phyloP scores from a whole-genome alignment of 495 filamentous ascomycete species.

The Hypoxylon crocopeplum region DNA sequence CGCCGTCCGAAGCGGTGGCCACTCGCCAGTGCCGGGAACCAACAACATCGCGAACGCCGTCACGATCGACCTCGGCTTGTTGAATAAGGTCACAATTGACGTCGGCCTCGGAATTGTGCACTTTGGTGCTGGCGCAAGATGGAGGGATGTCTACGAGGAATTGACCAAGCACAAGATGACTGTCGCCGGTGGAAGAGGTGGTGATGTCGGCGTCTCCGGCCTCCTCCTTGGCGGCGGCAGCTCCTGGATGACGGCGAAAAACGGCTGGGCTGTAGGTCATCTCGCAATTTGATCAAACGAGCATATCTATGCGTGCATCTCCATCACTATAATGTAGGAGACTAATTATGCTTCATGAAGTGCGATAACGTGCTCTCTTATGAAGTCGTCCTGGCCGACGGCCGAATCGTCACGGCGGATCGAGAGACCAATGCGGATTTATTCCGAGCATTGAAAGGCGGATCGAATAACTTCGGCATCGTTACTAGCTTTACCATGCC shows the following conservation, averaged over 20 bases:
- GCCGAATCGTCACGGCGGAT: conserved; percentile 57
- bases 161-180: conserved; percentile 43
- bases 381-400: conserved; percentile 62
- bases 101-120: conserved; percentile 41
- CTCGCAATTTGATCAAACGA: not conserved
- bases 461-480: conserved; percentile 39
- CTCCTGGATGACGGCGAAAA: conserved; percentile 20
- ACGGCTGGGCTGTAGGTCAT: not conserved
- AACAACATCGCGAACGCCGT: conserved; percentile 55
- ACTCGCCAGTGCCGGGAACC: conserved; percentile 38
- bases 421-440: conserved; percentile 55
- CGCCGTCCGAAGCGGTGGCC: conserved; percentile 58
- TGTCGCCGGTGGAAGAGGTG: conserved; percentile 50
- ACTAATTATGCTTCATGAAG: not conserved
- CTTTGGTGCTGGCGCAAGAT: conserved; percentile 53
- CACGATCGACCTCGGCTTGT: conserved; percentile 57
- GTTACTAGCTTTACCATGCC: conserved; percentile 8
- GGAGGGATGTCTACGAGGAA: conserved; percentile 52
- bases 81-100: conserved; percentile 53
- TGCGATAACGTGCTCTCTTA: not conserved
- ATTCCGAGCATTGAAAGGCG: conserved; percentile 65
- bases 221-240: conserved; percentile 51
- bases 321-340: not conserved
- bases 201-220: conserved; percentile 52
- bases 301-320: not conserved